These are phyloP conservation scores for Asterella californica DNA, from an alignment of 225 moss, liverwort and hornwort genomes.

Conservation along the genomic window DNA sequence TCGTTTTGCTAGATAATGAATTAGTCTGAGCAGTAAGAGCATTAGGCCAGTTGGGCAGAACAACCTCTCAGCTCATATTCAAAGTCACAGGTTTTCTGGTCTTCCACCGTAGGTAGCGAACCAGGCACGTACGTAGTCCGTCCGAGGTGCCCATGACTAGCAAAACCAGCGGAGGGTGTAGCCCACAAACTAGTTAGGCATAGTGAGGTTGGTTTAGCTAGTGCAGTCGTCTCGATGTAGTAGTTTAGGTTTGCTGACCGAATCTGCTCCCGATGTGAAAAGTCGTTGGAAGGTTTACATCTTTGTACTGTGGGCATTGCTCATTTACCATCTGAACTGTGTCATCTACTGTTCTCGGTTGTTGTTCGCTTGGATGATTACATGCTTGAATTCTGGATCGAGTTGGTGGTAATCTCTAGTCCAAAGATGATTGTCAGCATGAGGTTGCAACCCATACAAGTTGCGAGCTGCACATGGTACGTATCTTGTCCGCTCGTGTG, in stretches of 20 bases:
- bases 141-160: neutral
- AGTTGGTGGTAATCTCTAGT: neutral
- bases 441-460: neutral
- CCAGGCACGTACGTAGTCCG: neutral
- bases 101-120: neutral
- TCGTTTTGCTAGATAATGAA: conserved; percentile 2
- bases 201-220: conserved; percentile 1
- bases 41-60: neutral
- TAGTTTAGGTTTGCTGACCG: neutral
- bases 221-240: neutral
- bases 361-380: neutral
- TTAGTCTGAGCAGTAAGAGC: neutral
- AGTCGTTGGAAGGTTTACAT: neutral
- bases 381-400: neutral
- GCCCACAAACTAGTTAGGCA: neutral
- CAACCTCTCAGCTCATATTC: neutral
- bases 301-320: conserved; percentile 7
- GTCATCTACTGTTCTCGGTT: neutral
- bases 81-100: neutral
- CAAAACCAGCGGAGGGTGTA: conserved; percentile 6
- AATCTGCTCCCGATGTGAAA: neutral
- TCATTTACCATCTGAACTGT: conserved; percentile 2
- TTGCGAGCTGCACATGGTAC: neutral
- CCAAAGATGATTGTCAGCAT: neutral
- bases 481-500: neutral